Base-by-base conservation (phyloP, 1,284 basidiomycete genomes). In the Pisolithus thermaeus region DNA sequence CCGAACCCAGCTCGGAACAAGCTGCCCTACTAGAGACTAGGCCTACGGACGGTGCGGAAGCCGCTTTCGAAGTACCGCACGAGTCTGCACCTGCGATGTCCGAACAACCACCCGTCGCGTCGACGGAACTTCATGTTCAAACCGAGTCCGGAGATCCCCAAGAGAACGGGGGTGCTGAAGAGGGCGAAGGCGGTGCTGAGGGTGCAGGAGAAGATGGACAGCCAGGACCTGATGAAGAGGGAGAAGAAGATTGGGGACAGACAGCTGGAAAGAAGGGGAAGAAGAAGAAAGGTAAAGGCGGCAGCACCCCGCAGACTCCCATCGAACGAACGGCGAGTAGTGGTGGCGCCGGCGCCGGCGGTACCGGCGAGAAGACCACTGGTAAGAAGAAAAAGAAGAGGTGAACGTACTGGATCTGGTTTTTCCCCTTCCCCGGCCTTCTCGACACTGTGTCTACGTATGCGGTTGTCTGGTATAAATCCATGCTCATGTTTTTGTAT, bases 371-470 rank as follows among this genome's bases (percentile, higher is more conserved):
- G 7, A 30, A 30, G 28, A 11, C 28, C 28, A 30, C 8, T 7
- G 27, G 8, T 6, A 63, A 54, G 52, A 67, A 68, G 50, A 64
- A 63, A 2, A 65, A 64, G 46, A 58, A 53, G 30, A 46, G 44
- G 48, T 54, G 52, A 51, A 3, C 25, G 37, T 36, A 18, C 25
- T 22, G n/a, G 22, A 28, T 28, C 39, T n/a, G 14, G 23, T 25
- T 30, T 43, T 36, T 38, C n/a, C n/a, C 23, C 28, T 9, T 28
- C 28, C 28, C 2, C 4, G 28, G 7, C 8, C 28, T 28, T 28
- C 28, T 28, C 28, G 7, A 28, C 8, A 2, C 28, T 28, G 7
- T 9, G 7, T n/a, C n/a, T n/a, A n/a, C n/a, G n/a, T n/a, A n/a
- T n/a, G n/a, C n/a, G n/a, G n/a, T n/a, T n/a, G 18, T 20, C 27